Conservation (phyloP, 768 basidiomycete species). For the Porpolomopsis calyptriformis region DNA sequence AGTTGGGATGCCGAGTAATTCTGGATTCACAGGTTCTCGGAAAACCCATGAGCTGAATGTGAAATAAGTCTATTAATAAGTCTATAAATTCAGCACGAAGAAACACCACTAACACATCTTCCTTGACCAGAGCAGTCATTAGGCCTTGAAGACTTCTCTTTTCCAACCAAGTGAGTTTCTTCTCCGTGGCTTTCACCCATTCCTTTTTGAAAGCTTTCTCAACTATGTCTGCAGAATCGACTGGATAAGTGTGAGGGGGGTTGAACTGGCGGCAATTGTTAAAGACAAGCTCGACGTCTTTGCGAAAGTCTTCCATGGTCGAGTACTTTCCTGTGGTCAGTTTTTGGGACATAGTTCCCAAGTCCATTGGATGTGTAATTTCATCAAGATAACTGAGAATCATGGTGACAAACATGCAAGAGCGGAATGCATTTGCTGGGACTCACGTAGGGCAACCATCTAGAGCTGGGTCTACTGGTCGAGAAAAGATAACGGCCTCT, state of each 20-base stretch:
- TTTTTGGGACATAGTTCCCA: slow-evolving; percentile 68
- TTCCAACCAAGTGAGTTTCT: slow-evolving; percentile 65
- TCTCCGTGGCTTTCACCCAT: slow-evolving; percentile 70
- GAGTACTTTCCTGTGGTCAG: slow-evolving; percentile 57
- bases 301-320: slow-evolving; percentile 72
- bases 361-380: slow-evolving; percentile 89
- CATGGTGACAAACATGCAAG: neutral
- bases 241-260: slow-evolving; percentile 65
- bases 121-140: slow-evolving; percentile 58
- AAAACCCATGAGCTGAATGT: slow-evolving; percentile 60
- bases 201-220: slow-evolving; percentile 76
- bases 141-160: slow-evolving; percentile 68
- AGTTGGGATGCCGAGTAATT: slow-evolving; percentile 68
- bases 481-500: slow-evolving; percentile 62
- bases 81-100: neutral
- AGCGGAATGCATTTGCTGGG: neutral
- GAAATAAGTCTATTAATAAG: slow-evolving; percentile 4
- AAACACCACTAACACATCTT: slow-evolving; percentile 44
- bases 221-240: slow-evolving; percentile 57
- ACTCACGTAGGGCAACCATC: slow-evolving; percentile 90
- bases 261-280: slow-evolving; percentile 91
- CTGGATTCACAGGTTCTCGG: slow-evolving; percentile 82
- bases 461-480: slow-evolving; percentile 71
- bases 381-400: slow-evolving; percentile 75
- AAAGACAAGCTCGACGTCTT: slow-evolving; percentile 76